Percentiles rank a stretch among this genome's conserved stretches.
Conservation (phyloP, 495 filamentous ascomycete genomes). For the Daldinia bambusicola region DNA sequence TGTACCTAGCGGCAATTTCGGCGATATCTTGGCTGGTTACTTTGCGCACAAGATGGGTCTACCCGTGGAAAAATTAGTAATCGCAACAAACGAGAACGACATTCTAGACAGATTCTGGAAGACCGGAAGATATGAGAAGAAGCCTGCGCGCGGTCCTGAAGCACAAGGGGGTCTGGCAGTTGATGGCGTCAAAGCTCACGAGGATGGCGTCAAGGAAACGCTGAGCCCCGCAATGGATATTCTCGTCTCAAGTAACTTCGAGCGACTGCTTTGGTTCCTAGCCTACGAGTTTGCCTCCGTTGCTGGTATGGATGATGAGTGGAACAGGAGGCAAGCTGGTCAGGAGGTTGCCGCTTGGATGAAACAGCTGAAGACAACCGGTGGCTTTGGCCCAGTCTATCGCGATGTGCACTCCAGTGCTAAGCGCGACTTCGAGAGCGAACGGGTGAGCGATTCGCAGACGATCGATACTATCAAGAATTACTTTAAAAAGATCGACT, state of each 20-base stretch:
- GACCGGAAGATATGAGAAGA: conserved; percentile 83
- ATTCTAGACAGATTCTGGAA: conserved; percentile 87
- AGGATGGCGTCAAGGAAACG: conserved; percentile 83
- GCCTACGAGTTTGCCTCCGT: conserved; percentile 69
- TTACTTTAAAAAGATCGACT: conserved; percentile 70
- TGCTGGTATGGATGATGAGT: conserved; percentile 66
- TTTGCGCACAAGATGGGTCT: conserved; percentile 93
- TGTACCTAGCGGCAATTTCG: conserved; percentile 94
- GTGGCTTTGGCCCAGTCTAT: conserved; percentile 80
- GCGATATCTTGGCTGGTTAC: conserved; percentile 93
- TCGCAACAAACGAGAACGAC: conserved; percentile 94
- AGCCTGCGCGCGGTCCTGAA: conserved; percentile 63
- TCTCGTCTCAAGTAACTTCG: conserved; percentile 93
- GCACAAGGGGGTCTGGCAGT: conserved; percentile 66
- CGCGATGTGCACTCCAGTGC: conserved; percentile 71
- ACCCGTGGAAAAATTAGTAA: conserved; percentile 81
- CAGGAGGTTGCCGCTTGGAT: conserved; percentile 77
- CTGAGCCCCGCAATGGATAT: conserved; percentile 96
- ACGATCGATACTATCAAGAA: conserved; percentile 77
- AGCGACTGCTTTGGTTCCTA: conserved; percentile 94
- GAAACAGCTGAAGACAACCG: conserved; percentile 75
- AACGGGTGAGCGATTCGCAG: conserved; percentile 81
- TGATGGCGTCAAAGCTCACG: conserved; percentile 74
- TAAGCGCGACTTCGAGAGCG: conserved; percentile 76
- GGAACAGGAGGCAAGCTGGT: conserved; percentile 68